A percentile compares a stretch with the other conserved stretches of the same genome.
phyloP scores from a whole-genome alignment of 2,329 filamentous ascomycete genomes.

The Claviceps sp. region DNA sequence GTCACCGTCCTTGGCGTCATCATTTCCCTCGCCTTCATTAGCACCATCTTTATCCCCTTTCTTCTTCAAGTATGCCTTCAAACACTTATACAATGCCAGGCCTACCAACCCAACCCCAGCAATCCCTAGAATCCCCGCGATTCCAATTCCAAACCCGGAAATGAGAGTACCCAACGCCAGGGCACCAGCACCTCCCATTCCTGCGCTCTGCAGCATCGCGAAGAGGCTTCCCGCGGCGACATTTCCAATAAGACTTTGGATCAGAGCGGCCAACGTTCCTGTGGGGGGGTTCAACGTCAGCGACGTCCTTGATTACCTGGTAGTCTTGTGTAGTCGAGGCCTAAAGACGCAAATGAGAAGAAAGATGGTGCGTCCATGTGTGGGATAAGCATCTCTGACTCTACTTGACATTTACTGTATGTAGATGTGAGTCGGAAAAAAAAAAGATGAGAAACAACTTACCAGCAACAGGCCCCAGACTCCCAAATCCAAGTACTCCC shows the following conservation, averaged over 20 bases:
- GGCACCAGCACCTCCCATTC: conserved; percentile 14
- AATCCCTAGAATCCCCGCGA: not conserved
- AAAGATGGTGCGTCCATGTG: too few relatives aligned
- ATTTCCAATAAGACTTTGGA: conserved; percentile 17
- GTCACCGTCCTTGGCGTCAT: not conserved
- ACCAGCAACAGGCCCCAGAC: too few relatives aligned
- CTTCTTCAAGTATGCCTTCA: too few relatives aligned
- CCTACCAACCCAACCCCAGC: not conserved
- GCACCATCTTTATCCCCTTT: not conserved
- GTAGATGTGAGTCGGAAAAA: too few relatives aligned
- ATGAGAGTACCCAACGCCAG: conserved; percentile 10
- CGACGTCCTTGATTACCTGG: too few relatives aligned
- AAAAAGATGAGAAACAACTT: too few relatives aligned
- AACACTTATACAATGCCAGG: not conserved
- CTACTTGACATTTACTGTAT: too few relatives aligned
- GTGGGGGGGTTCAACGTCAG: accelerated
- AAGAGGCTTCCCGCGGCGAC: conserved; percentile 14
- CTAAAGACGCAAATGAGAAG: too few relatives aligned
- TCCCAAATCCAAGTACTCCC: too few relatives aligned
- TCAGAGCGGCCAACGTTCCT: not conserved
- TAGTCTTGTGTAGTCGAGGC: too few relatives aligned
- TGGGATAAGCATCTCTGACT: too few relatives aligned
- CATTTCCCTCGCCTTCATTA: not conserved
- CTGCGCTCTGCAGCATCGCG: conserved; percentile 20
- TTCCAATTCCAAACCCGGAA: conserved; percentile 3